Percentiles rank a stretch among this genome's conserved stretches.
Conservation (phyloP, 306 rosid species). For the Cicer chorassanicum region DNA sequence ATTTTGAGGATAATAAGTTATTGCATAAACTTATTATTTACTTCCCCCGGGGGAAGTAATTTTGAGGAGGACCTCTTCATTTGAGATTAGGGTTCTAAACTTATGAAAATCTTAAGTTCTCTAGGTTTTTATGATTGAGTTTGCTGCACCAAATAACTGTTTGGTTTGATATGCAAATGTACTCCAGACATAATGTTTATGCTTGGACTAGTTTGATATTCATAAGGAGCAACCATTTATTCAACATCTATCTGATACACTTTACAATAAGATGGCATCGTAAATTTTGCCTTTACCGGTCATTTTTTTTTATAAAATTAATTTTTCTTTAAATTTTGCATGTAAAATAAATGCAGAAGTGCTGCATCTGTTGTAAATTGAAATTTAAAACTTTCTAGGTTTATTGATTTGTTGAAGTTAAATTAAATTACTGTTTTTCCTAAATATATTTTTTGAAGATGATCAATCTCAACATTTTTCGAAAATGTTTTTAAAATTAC, state of each 20-base stretch:
- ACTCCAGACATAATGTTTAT: not conserved
- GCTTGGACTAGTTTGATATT: not conserved
- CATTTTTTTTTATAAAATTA: too few relatives aligned
- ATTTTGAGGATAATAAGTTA: constrained; percentile 5
- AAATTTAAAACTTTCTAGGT: too few relatives aligned
- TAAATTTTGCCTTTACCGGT: not conserved
- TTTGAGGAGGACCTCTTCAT: too few relatives aligned
- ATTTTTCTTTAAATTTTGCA: not conserved
- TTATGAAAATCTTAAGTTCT: not conserved
- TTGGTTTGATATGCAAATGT: not conserved
- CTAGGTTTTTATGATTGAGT: not conserved
- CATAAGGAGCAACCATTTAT: not conserved
- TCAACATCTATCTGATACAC: not conserved
- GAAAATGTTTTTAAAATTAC: not conserved
- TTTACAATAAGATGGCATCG: not conserved
- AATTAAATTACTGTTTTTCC: too few relatives aligned
- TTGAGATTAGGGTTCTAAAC: not conserved
- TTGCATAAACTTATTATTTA: too few relatives aligned
- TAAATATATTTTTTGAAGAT: too few relatives aligned
- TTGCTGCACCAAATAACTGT: not conserved
- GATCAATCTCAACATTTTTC: not conserved
- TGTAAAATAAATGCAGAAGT: not conserved
- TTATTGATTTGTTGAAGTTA: too few relatives aligned
- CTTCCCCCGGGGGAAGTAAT: too few relatives aligned
- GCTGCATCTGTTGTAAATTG: not conserved